These are phyloP conservation scores for Syzygium aromaticum DNA, from an alignment of 345 rosid genomes.

Conservation along the genomic window DNA sequence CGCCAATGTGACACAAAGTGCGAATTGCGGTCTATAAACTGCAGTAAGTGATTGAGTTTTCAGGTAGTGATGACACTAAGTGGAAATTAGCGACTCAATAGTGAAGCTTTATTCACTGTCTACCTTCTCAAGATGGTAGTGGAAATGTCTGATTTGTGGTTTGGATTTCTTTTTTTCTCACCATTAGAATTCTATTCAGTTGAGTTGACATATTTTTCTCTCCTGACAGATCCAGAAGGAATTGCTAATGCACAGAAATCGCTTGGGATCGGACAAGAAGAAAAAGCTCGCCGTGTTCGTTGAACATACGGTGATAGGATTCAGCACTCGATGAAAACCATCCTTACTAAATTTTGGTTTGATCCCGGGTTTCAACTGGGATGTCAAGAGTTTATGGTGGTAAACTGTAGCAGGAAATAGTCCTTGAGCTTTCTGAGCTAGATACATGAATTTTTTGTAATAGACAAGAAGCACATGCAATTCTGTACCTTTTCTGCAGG, in stretches of 20 bases:
- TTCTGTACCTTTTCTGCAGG: neutral
- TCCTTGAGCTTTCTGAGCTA: neutral
- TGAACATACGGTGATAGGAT: constrained; percentile 10
- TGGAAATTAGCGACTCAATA: neutral
- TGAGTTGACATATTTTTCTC: neutral
- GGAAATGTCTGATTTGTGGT: no score
- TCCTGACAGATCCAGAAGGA: constrained; percentile 78
- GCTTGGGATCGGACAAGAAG: constrained; percentile 93
- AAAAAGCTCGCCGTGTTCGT: constrained; percentile 67
- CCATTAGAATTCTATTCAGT: neutral
- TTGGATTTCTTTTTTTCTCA: neutral
- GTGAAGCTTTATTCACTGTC: neutral
- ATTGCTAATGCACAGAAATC: constrained; percentile 91
- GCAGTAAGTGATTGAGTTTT: neutral
- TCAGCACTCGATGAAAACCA: neutral
- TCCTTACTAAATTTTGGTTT: neutral
- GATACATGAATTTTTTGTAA: neutral
- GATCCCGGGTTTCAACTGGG: neutral
- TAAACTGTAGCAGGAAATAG: neutral
- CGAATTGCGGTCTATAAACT: neutral
- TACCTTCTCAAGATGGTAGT: neutral
- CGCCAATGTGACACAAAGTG: neutral
- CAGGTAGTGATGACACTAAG: neutral
- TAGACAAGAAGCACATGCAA: neutral
- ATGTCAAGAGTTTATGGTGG: neutral